Evolutionary conservation across 2,329 filamentous ascomycete species (phyloP).

Genomic region (Scedosporium boydii): DNA sequence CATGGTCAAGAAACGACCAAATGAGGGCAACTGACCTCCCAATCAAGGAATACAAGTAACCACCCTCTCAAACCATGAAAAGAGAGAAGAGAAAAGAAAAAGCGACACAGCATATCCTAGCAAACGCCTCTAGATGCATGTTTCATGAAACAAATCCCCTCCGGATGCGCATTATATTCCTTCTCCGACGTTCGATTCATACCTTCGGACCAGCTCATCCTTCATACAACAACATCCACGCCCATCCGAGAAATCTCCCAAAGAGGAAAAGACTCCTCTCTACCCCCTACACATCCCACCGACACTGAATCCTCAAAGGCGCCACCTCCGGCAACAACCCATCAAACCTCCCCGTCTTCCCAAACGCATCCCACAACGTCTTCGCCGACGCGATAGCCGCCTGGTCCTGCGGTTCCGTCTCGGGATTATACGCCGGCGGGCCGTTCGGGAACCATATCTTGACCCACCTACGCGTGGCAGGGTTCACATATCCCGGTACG

Average conservation of each 20-base stretch:
- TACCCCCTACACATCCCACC: slow-evolving; percentile 43
- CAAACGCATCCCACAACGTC: slow-evolving; percentile 55
- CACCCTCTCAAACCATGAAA: background rate
- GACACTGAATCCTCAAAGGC: slow-evolving; percentile 66
- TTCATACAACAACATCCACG: background rate
- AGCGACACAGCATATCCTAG: background rate
- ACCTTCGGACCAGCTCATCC: background rate
- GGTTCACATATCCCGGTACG: slow-evolving; percentile 36
- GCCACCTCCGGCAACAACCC: slow-evolving; percentile 67
- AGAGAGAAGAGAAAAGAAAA: background rate
- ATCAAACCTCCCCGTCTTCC: slow-evolving; percentile 56
- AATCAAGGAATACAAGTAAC: background rate
- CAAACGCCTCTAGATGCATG: slow-evolving; percentile 5
- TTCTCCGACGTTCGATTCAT: background rate
- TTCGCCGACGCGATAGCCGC: slow-evolving; percentile 51
- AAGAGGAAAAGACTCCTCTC: too few species aligned
- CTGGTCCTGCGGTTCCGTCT: slow-evolving; percentile 50
- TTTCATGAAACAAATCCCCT: slow-evolving; percentile 6
- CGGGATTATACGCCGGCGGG: slow-evolving; percentile 50
- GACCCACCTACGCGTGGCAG: slow-evolving; percentile 44
- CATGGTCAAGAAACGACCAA: background rate
- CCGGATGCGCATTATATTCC: background rate
- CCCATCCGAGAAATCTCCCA: background rate
- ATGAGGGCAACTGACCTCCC: background rate
- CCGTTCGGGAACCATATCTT: slow-evolving; percentile 69